These are phyloP conservation scores for Diaporthe batatas DNA, from an alignment of 2,329 filamentous ascomycete genomes.

Conservation along the genomic window DNA sequence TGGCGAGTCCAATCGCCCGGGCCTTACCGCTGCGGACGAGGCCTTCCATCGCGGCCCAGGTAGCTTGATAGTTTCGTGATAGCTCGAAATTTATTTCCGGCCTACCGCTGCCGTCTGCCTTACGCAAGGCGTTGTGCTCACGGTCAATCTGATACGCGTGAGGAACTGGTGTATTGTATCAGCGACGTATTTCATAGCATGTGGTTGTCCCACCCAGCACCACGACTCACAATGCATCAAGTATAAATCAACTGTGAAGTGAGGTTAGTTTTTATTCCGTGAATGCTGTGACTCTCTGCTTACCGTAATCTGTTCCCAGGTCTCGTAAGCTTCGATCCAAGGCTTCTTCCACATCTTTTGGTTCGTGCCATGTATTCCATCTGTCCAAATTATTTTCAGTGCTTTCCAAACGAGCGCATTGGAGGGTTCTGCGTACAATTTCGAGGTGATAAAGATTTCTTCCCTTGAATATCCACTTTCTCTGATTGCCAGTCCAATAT, in stretches of 20 bases:
- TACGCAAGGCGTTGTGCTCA: neutral
- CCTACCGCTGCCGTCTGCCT: constrained; percentile 1
- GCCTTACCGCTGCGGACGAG: constrained; percentile 68
- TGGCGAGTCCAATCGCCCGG: constrained; percentile 78
- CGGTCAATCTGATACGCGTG: neutral
- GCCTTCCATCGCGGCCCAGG: constrained; percentile 49
- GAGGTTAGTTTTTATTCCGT: neutral
- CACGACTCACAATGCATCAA: constrained; percentile 49
- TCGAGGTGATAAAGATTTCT: constrained; percentile 50
- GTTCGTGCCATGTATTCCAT: constrained; percentile 36
- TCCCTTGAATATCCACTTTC: constrained; percentile 50
- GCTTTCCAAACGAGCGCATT: neutral
- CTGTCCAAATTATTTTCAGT: neutral
- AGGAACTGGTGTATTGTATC: neutral
- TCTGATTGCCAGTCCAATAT: constrained; percentile 50
- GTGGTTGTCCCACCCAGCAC: no score
- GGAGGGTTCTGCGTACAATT: constrained; percentile 43
- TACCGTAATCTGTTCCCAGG: constrained; percentile 64
- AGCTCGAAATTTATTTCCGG: neutral
- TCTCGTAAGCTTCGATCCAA: constrained; percentile 48
- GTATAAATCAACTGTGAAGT: constrained; percentile 65
- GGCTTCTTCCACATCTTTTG: constrained; percentile 47
- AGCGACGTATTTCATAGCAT: no score
- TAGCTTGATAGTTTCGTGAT: constrained; percentile 19
- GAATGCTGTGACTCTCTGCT: neutral